Conservation (phyloP, 768 basidiomycete species). For the Tylopilus plumbeoviolaceoides region DNA sequence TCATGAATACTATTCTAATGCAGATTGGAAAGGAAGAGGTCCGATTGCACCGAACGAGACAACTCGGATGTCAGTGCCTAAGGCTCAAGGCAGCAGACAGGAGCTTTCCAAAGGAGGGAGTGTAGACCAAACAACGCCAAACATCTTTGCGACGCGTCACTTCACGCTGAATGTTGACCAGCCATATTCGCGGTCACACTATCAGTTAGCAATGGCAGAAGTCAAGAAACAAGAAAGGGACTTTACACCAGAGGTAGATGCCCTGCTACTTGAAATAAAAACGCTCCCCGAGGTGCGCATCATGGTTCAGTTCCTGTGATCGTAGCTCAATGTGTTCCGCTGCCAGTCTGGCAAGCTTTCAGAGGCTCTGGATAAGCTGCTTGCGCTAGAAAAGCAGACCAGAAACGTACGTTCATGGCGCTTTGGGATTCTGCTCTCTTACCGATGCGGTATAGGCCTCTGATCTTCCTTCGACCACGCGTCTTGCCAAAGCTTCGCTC, state of each 20-base stretch:
- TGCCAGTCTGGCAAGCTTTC: slow-evolving; percentile 74
- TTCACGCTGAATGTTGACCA: slow-evolving; percentile 27
- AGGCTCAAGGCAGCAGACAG: slow-evolving; percentile 8
- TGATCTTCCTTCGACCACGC: slow-evolving; percentile 87
- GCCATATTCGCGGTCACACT: slow-evolving; percentile 38
- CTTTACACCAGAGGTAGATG: slow-evolving; percentile 79
- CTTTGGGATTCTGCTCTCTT: background rate
- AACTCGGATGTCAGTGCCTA: too few species aligned
- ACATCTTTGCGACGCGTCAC: slow-evolving; percentile 65
- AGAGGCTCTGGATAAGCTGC: slow-evolving; percentile 86
- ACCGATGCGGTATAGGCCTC: slow-evolving; percentile 62
- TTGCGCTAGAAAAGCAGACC: slow-evolving; percentile 90
- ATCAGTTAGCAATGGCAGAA: slow-evolving; percentile 64
- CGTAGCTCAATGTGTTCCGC: slow-evolving; percentile 6
- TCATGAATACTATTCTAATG: slow-evolving; percentile 36
- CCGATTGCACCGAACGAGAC: slow-evolving; percentile 29
- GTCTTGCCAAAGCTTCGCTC: slow-evolving; percentile 70
- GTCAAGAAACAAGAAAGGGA: slow-evolving; percentile 85
- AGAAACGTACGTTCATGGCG: slow-evolving; percentile 67
- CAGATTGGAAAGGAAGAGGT: slow-evolving; percentile 25
- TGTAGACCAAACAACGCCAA: slow-evolving; percentile 35
- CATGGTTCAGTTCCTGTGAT: background rate
- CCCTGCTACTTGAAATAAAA: slow-evolving; percentile 64
- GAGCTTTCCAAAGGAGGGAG: slow-evolving; percentile 19
- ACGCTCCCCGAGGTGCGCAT: slow-evolving; percentile 63